Evolutionary conservation across 73 alveolate genomes (phyloP).

Genomic region (Paramecium sexaurelia): DNA sequence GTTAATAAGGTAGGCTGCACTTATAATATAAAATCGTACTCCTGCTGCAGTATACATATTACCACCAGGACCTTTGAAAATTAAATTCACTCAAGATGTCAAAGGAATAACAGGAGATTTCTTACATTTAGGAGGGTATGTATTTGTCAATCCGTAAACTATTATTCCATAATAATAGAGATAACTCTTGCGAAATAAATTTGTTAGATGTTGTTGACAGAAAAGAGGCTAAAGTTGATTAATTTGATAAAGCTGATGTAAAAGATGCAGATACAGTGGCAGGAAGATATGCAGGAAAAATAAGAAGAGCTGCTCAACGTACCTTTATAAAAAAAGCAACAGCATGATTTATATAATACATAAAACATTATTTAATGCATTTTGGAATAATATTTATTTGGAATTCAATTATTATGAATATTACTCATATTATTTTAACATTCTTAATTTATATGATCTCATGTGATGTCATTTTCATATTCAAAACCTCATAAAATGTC

Average conservation of each 20-base stretch:
- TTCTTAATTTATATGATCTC: background rate
- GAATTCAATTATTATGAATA: too few species aligned
- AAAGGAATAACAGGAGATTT: slow-evolving; percentile 62
- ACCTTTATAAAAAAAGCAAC: slow-evolving; percentile 60
- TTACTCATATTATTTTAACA: background rate
- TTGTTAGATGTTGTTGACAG: slow-evolving; percentile 64
- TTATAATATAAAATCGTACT: slow-evolving; percentile 62
- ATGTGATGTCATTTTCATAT: background rate
- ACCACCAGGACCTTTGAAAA: slow-evolving; percentile 71
- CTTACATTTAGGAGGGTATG: slow-evolving; percentile 70
- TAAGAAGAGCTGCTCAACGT: slow-evolving; percentile 62
- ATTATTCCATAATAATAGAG: slow-evolving; percentile 20
- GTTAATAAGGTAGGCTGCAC: slow-evolving; percentile 35
- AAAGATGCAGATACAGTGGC: slow-evolving; percentile 70
- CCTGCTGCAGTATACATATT: slow-evolving; percentile 66
- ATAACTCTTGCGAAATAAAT: slow-evolving; percentile 63
- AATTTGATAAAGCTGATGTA: slow-evolving; percentile 65
- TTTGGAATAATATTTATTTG: background rate
- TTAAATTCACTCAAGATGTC: slow-evolving; percentile 62
- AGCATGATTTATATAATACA: slow-evolving; percentile 45
- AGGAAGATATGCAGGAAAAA: slow-evolving; percentile 64
- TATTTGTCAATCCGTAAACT: slow-evolving; percentile 66
- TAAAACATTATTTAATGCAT: background rate
- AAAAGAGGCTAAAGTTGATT: slow-evolving; percentile 63
- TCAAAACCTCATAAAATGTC: background rate